phyloP scores from a whole-genome alignment of 2,329 filamentous ascomycete species.

The Claviceps cyperi region DNA sequence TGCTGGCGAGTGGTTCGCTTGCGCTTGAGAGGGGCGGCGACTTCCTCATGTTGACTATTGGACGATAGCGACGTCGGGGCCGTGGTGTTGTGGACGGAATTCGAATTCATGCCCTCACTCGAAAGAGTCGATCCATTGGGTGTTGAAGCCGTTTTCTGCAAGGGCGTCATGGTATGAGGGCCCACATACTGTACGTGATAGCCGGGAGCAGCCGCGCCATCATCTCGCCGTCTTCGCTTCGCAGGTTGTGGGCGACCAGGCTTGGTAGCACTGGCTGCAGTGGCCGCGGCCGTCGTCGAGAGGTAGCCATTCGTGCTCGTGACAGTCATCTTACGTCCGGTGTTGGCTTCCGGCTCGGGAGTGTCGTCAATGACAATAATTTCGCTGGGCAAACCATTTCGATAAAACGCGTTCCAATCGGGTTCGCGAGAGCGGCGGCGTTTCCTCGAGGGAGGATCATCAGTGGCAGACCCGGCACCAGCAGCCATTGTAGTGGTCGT shows the following conservation, averaged over 20 bases:
- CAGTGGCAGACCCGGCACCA: slow-evolving; percentile 16
- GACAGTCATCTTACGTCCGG: slow-evolving; percentile 22
- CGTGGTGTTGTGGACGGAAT: slow-evolving; percentile 68
- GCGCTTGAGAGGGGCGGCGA: slow-evolving; percentile 67
- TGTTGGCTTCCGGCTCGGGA: slow-evolving; percentile 38
- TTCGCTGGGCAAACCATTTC: slow-evolving; percentile 70
- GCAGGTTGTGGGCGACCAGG: slow-evolving; percentile 33
- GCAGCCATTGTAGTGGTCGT: slow-evolving; percentile 4
- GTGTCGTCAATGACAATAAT: slow-evolving; percentile 74
- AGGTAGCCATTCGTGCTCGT: slow-evolving; percentile 15
- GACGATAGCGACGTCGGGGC: slow-evolving; percentile 69
- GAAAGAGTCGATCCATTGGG: slow-evolving; percentile 60
- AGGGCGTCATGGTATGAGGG: slow-evolving; percentile 59
- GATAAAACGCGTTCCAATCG: slow-evolving; percentile 71
- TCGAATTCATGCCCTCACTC: slow-evolving; percentile 71
- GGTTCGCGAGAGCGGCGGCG: slow-evolving; percentile 47
- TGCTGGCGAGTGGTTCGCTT: slow-evolving; percentile 69
- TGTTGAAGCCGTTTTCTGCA: slow-evolving; percentile 35
- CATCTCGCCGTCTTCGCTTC: slow-evolving; percentile 62
- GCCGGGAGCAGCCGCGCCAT: slow-evolving; percentile 38
- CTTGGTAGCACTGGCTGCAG: slow-evolving; percentile 9
- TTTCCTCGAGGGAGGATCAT: slow-evolving; percentile 27
- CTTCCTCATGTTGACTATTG: slow-evolving; percentile 48
- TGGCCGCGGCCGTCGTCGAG: slow-evolving; percentile 12
- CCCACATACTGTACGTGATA: slow-evolving; percentile 58